Conservation (phyloP, 2,329 filamentous ascomycete species). For the Microcyclospora pomicola region DNA sequence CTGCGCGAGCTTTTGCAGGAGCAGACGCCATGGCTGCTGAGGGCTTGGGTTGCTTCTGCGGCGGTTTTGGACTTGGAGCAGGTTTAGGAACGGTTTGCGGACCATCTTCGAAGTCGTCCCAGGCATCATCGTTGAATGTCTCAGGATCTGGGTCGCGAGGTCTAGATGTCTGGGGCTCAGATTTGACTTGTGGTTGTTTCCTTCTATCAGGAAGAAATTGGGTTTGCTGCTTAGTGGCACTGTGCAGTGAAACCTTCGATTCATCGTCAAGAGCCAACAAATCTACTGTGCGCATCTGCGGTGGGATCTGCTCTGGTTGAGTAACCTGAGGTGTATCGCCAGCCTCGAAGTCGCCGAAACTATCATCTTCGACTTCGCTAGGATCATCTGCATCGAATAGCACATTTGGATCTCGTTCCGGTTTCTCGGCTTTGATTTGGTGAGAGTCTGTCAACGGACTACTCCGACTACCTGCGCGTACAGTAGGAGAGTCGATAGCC, state of each 20-base stretch:
- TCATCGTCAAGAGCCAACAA: conserved; percentile 17
- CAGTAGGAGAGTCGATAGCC: neutral
- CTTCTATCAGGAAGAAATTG: conserved; percentile 6
- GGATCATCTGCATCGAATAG: conserved; percentile 22
- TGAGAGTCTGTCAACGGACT: neutral
- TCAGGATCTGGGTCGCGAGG: too few relatives aligned
- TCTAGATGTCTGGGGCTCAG: too few relatives aligned
- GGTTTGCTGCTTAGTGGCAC: neutral
- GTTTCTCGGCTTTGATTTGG: neutral
- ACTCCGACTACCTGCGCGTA: too few relatives aligned
- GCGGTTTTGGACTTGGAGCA: neutral
- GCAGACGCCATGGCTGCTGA: too few relatives aligned
- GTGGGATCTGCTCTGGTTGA: neutral
- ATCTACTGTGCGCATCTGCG: conserved; percentile 12
- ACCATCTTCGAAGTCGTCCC: conserved; percentile 31
- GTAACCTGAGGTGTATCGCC: conserved; percentile 1
- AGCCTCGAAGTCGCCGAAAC: conserved; percentile 23
- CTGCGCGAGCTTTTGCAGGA: too few relatives aligned
- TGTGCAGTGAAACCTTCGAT: neutral
- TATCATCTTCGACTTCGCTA: conserved; percentile 18
- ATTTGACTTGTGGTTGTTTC: conserved; percentile 14
- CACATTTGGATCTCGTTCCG: conserved; percentile 13
- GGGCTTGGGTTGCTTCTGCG: too few relatives aligned
- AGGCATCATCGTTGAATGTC: conserved; percentile 21
- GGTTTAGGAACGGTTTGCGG: conserved; percentile 3